Conservation (phyloP, 805 yeast species). For the Wickerhamiella domercqiae region DNA sequence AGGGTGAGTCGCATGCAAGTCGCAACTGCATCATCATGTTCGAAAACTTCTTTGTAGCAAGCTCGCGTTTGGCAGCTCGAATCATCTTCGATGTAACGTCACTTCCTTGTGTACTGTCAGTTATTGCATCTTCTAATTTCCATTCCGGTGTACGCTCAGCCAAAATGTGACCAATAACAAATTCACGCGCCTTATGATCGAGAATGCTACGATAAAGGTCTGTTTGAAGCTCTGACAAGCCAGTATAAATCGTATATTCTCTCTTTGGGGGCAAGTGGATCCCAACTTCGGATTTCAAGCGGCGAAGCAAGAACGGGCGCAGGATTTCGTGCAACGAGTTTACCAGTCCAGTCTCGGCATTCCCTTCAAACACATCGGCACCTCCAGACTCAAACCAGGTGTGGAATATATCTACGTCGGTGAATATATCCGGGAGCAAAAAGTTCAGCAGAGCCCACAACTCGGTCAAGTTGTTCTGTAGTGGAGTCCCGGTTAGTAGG, state of each 20-base stretch:
- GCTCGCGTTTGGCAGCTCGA: slow-evolving; percentile 24
- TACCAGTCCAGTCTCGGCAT: slow-evolving; percentile 46
- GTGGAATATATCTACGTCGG: slow-evolving; percentile 76
- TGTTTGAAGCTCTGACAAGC: slow-evolving; percentile 48
- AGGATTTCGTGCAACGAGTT: slow-evolving; percentile 72
- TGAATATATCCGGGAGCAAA: slow-evolving; percentile 82
- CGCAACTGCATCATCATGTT: slow-evolving; percentile 75
- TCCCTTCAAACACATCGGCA: slow-evolving; percentile 40
- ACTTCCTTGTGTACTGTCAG: neutral
- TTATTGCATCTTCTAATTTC: neutral
- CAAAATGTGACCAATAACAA: slow-evolving; percentile 19
- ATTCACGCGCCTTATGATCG: slow-evolving; percentile 25
- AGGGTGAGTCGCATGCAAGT: slow-evolving; percentile 74
- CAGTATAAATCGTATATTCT: slow-evolving; percentile 69
- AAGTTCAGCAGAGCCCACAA: slow-evolving; percentile 86
- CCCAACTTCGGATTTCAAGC: slow-evolving; percentile 63
- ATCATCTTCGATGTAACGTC: slow-evolving; percentile 6
- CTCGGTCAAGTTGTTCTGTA: slow-evolving; percentile 81
- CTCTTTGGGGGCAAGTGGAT: slow-evolving; percentile 68
- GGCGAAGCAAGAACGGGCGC: slow-evolving; percentile 71
- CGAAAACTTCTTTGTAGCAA: slow-evolving; percentile 39
- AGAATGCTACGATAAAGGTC: slow-evolving; percentile 41
- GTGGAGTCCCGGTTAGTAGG: slow-evolving; percentile 87
- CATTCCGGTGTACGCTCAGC: slow-evolving; percentile 6
- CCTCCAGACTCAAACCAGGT: slow-evolving; percentile 70